Base-by-base conservation (phyloP, 441 rosid genomes). In the Erodium moschatum region DNA sequence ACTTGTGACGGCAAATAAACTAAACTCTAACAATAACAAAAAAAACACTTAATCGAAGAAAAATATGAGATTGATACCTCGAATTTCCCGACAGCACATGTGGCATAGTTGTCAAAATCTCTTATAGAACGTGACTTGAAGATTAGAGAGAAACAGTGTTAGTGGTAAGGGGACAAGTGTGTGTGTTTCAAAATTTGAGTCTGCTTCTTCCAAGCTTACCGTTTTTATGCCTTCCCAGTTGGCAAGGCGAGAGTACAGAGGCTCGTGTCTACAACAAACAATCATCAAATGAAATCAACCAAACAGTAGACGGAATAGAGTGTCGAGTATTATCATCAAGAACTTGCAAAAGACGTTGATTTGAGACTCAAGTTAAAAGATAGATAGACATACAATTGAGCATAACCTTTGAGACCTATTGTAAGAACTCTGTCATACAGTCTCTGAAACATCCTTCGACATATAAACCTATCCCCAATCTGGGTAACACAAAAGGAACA, bases 401-500 rank as follows among this genome's bases (percentile, higher is more conserved):
- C 77, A 70, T 70, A 74, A 67, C 71, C 77, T 74, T 70, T 73
- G 16, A 74, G 77, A 29, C 77, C 77, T 38, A 74, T 70, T 38
- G 77, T 67, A 24, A 74, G 77, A 66, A 73, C 77, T 74, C 74
- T 66, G 46, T 74, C 77, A 15, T 74, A 74, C 18, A 74, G 19
- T 48, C 64, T 74, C 70, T 74, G 77, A 67, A 71, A 70, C 46
- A 74, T 64, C 46, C 65, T 67, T 52, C 77, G 67, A 16, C 40
- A 69, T 20, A 74, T 74, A 40, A 74, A 74, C 67, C 77, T 67
- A 67, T 74, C 74, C 46, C 74, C 74, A 31, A 74, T 70, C 77
- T 74, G 71, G 70, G 67, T 0, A 20, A 66, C 46, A 66, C 27
- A 40, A 42, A 13, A 42, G 21, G 27, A 72, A 56, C 27, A 58